A percentile compares a stretch with the other conserved stretches of the same genome.
phyloP scores from a whole-genome alignment of 2,329 filamentous ascomycete genomes.

The Fusarium veterinarium region DNA sequence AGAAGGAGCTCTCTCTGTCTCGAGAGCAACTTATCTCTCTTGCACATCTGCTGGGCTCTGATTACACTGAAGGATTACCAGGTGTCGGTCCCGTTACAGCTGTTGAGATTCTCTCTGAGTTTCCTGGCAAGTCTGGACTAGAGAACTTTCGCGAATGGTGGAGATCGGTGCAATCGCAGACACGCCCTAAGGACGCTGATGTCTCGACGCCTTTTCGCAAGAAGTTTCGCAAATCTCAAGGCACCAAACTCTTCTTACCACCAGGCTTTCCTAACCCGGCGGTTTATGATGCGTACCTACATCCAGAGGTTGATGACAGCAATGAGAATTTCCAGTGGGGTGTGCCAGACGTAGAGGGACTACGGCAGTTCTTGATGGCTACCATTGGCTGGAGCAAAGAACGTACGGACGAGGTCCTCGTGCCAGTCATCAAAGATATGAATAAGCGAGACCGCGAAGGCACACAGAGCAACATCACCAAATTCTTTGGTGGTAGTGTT shows the following conservation, averaged over 20 bases:
- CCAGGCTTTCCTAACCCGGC: conserved; percentile 80
- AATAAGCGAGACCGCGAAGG: conserved; percentile 88
- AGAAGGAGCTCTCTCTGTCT: conserved; percentile 88
- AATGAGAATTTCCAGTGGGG: conserved; percentile 92
- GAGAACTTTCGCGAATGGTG: conserved; percentile 90
- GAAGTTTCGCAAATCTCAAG: conserved; percentile 85
- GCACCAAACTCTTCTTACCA: conserved; percentile 87
- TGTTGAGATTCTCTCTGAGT: conserved; percentile 93
- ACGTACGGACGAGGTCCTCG: conserved; percentile 92
- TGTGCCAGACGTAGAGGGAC: conserved; percentile 87
- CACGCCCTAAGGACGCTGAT: conserved; percentile 73
- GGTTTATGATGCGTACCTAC: conserved; percentile 85
- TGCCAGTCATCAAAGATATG: conserved; percentile 96
- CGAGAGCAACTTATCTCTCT: conserved; percentile 89
- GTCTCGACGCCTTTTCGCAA: conserved; percentile 75
- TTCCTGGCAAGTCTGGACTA: conserved; percentile 71
- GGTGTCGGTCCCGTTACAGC: conserved; percentile 95
- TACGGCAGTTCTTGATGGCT: conserved; percentile 86
- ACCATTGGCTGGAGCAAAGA: conserved; percentile 95
- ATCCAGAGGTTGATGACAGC: conserved; percentile 85
- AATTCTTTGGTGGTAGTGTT: conserved; percentile 82
- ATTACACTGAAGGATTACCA: conserved; percentile 93
- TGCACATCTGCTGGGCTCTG: conserved; percentile 90
- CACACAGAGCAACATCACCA: conserved; percentile 96
- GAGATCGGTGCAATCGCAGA: conserved; percentile 76